Evolutionary conservation across 2,329 filamentous ascomycete species (phyloP), one percentile per base, ranked within the genome.

Genomic region (Trichoderma asperellum): DNA sequence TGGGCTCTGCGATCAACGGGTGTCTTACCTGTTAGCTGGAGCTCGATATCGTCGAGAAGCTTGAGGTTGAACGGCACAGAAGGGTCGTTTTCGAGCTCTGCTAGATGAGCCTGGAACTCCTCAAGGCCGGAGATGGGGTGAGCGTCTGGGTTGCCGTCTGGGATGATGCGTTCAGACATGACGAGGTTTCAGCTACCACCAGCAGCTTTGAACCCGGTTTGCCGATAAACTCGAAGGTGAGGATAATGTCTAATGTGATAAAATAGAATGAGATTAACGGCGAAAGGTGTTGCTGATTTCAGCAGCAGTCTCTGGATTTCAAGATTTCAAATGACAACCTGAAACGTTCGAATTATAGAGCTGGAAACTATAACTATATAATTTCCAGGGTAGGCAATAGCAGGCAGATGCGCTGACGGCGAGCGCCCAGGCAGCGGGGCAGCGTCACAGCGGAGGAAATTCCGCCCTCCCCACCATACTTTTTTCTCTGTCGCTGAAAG

Each of bases 41-140:
- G 82, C 73, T 87, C 84, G 56, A 89, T 83, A 74, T 87, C 79
- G 74, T 89, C 88, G 70, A 90, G 85, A 2, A 89, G 79, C 72
- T 84, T 84, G 12, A 79, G 77, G 70, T 85, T 77, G 43, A 87
- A 78, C 0, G 79, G 75, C 1, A 81, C 76, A 0, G 79, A 78
- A 21, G 83, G 79, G 70, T 84, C 81, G 32, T 78, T 75, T 21
- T 82, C 71, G n/a, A 89, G 79, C 34, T 83, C 77, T 62, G 84
- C 80, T 18, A 90, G 80, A 75, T 90, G 88, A 27, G 75, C 76
- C 60, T 85, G 81, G 27, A 90, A 81, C 72, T 87, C 86, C 27
- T 84, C 80, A 21, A 89, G 79, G 10, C 86, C 84, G 7, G 81
- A 79, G 60, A 89, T 79, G 59, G 84, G 83, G n/a, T 79, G 73